Conservation (phyloP, 1,139 yeast species). For the Debaryomycetaceae sp. region DNA sequence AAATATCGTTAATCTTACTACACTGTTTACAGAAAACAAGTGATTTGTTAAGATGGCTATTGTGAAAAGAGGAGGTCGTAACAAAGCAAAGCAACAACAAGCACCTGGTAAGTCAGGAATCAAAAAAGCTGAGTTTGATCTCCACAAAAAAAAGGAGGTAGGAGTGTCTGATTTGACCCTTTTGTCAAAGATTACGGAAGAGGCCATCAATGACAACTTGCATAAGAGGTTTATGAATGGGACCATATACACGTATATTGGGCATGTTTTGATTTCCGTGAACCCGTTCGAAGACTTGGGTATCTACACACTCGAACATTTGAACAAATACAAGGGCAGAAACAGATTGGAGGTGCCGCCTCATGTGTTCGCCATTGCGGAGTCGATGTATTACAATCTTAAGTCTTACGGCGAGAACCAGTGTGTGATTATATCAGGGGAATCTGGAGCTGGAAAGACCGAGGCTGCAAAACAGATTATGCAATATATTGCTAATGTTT, state of each 20-base stretch:
- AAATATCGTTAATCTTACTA: neutral
- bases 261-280: slow-evolving; percentile 88
- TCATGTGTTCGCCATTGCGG: slow-evolving; percentile 97
- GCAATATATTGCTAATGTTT: slow-evolving; percentile 94
- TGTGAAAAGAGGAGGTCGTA: slow-evolving; percentile 71
- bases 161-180: slow-evolving; percentile 95
- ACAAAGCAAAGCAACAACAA: slow-evolving; percentile 53
- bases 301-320: slow-evolving; percentile 76
- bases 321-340: slow-evolving; percentile 81
- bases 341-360: slow-evolving; percentile 98
- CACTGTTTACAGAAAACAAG: neutral
- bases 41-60: slow-evolving; percentile 53
- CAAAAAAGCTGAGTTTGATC: slow-evolving; percentile 89
- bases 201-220: slow-evolving; percentile 87
- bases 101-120: slow-evolving; percentile 61
- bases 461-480: slow-evolving; percentile 98
- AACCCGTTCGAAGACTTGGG: slow-evolving; percentile 97
- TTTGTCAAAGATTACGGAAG: slow-evolving; percentile 84
- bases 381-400: slow-evolving; percentile 92
- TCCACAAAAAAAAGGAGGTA: slow-evolving; percentile 87
- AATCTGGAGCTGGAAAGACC: slow-evolving; percentile 98
- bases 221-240: slow-evolving; percentile 87
- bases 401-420: slow-evolving; percentile 93
- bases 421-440: slow-evolving; percentile 98
- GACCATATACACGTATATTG: slow-evolving; percentile 84